These are phyloP conservation scores for Coemansia sp. DNA, from an alignment of 192 early-diverging fungal species.

Conservation along the genomic window DNA sequence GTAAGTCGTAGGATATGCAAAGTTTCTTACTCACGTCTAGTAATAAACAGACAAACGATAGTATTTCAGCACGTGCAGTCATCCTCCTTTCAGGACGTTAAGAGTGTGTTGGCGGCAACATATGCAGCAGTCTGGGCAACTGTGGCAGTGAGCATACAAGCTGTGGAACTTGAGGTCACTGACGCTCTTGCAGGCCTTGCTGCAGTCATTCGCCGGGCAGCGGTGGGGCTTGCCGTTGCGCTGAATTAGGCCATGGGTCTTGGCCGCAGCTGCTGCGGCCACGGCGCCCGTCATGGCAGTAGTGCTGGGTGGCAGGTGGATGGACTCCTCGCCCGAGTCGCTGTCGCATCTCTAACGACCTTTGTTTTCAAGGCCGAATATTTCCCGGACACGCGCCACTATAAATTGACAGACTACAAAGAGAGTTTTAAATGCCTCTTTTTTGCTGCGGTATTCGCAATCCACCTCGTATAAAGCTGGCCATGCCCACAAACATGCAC, in stretches of 20 bases:
- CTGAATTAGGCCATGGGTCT: slow-evolving; percentile 43
- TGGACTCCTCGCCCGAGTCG: slow-evolving; percentile 35
- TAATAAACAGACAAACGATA: no score
- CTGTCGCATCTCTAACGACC: no score
- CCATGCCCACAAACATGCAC: not conserved
- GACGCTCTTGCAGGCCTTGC: slow-evolving; percentile 97
- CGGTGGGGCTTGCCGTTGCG: slow-evolving; percentile 83
- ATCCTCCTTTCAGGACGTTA: no score
- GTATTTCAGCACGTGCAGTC: no score
- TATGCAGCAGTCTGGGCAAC: slow-evolving; percentile 58
- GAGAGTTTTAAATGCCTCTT: no score
- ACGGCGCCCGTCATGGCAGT: slow-evolving; percentile 53
- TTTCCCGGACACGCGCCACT: no score
- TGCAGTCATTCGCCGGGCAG: slow-evolving; percentile 81
- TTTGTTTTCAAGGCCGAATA: not conserved
- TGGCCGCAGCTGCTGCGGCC: slow-evolving; percentile 41
- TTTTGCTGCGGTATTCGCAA: not conserved
- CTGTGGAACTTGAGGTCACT: slow-evolving; percentile 98
- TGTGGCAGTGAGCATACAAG: slow-evolving; percentile 83
- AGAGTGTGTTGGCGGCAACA: slow-evolving; percentile 39
- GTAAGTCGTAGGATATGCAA: no score
- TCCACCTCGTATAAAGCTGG: not conserved
- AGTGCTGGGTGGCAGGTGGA: slow-evolving; percentile 53
- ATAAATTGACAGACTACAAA: no score
- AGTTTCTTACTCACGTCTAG: no score